phyloP scores from a whole-genome alignment of 192 early-diverging fungal genomes.

The Glomus cerebriforme region DNA sequence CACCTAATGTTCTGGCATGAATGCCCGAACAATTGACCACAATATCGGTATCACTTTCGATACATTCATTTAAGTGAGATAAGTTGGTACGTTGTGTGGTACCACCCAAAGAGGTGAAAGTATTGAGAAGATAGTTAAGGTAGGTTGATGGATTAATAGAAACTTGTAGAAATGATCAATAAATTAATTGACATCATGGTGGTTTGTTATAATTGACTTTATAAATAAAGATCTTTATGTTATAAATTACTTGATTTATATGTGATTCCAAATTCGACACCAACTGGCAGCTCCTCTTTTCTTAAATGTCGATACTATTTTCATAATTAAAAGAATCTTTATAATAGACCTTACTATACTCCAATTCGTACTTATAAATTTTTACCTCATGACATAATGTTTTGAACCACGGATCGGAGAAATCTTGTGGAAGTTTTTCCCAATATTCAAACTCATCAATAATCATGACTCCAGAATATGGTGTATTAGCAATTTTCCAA shows the following conservation, averaged over 20 bases:
- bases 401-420: slow-evolving; percentile 67
- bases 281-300: slow-evolving; percentile 52
- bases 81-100: slow-evolving; percentile 42
- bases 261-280: slow-evolving; percentile 57
- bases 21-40: slow-evolving; percentile 84
- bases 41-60: slow-evolving; percentile 48
- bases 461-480: slow-evolving; percentile 54
- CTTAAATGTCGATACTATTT: slow-evolving; percentile 47
- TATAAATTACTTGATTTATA: slow-evolving; percentile 59
- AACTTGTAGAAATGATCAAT: slow-evolving; percentile 39
- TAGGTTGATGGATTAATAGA: slow-evolving; percentile 70
- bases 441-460: slow-evolving; percentile 58
- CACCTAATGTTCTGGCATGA: slow-evolving; percentile 64
- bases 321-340: background rate
- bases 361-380: slow-evolving; percentile 3
- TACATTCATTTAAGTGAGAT: slow-evolving; percentile 52
- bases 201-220: slow-evolving; percentile 11
- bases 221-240: background rate
- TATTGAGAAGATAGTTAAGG: slow-evolving; percentile 55
- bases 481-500: slow-evolving; percentile 39
- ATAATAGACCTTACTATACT: slow-evolving; percentile 8
- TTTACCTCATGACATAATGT: slow-evolving; percentile 51
- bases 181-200: slow-evolving; percentile 5
- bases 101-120: slow-evolving; percentile 57
- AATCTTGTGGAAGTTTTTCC: slow-evolving; percentile 50